Base-by-base conservation (phyloP, 2,329 filamentous ascomycete species). In the Ophiostoma piceae region DNA sequence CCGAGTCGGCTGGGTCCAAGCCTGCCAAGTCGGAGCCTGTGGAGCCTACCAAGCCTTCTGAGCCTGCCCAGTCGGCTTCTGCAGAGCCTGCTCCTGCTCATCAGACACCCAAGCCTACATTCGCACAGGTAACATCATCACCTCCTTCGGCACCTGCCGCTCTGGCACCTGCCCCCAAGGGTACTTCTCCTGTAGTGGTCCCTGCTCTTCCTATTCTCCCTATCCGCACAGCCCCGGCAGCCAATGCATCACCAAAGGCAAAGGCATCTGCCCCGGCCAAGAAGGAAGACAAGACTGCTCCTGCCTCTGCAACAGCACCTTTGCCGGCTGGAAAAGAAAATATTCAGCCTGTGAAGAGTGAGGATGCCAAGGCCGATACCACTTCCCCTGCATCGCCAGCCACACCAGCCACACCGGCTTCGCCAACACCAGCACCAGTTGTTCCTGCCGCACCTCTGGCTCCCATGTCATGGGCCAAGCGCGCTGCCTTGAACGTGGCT, bases 161-260 rank as follows among this genome's bases (percentile, higher is more conserved):
- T 1, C 60, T 32, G 3, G 32, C 32, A 4, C 60, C 60, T n/a
- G 32, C 60, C 6, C 60, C 32, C 1, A 47, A 51, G 14, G 26
- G 66, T 12, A 69, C 66, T 7, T 74, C 71, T 2, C 67, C 75
- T 43, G 83, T 84, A 3, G 78, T 83, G n/a, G 71, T 85, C 29
- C 84, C 84, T 8, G 80, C 77, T 43, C 74, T 84, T 9, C 82
- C 83, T 6, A 84, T 68, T 41, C 74, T 84, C 9, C 82, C 83
- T 7, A 84, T 69, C 5, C 72, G 69, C 3, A 22, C 62, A 22
- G 35, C 19, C 7, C 22, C 67, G 8, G 37, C 29, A 19, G 16
- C 68, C 3, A 57, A 47, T 19, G 69, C 68, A 11, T 69, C 71
- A 3, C 29, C 41, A 37, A 68, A 69, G 3, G 35, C 41, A 37